phyloP scores from a whole-genome alignment of 2,329 filamentous ascomycete genomes.

The Pseudogymnoascus sp. region DNA sequence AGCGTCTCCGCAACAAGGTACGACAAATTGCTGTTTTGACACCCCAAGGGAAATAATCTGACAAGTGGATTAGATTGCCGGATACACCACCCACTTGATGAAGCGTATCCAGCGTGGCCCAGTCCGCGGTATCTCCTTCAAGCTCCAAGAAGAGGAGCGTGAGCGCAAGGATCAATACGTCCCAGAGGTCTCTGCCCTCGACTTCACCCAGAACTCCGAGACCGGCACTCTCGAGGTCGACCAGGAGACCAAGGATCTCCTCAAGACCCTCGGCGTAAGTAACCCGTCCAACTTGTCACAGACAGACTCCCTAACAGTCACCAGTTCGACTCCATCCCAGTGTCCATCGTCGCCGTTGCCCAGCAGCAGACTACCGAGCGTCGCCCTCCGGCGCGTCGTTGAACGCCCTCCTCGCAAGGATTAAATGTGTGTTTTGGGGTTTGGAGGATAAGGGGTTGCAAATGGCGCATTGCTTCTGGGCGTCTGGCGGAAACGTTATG shows the following conservation, averaged over 20 bases:
- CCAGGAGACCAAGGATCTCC: conserved; percentile 94
- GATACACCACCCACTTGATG: conserved; percentile 98
- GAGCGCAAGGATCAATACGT: conserved; percentile 99
- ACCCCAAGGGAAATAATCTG: not conserved
- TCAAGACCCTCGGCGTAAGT: conserved; percentile 98
- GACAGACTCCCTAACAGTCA: conserved; percentile 21
- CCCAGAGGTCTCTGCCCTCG: conserved; percentile 95
- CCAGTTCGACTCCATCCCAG: conserved; percentile 94
- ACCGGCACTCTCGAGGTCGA: conserved; percentile 92
- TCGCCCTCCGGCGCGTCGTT: conserved; percentile 65
- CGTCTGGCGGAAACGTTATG: conserved; percentile 28
- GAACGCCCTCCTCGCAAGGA: conserved; percentile 47
- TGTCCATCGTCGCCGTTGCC: conserved; percentile 87
- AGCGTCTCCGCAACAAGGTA: conserved; percentile 99
- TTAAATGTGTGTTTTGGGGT: conserved; percentile 25
- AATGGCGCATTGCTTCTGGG: conserved; percentile 25
- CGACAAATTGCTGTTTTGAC: conserved; percentile 7
- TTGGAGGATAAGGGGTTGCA: conserved; percentile 29
- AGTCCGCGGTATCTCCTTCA: conserved; percentile 99
- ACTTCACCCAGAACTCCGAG: conserved; percentile 94
- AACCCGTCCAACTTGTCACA: conserved; percentile 23
- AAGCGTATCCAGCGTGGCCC: conserved; percentile 99
- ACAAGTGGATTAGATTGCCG: conserved; percentile 65
- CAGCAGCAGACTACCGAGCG: conserved; percentile 85
- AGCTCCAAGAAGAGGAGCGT: conserved; percentile 99